Evolutionary conservation across 768 basidiomycete species (phyloP), one percentile per base, ranked within the genome.

Genomic region (Lentinula detonsa): DNA sequence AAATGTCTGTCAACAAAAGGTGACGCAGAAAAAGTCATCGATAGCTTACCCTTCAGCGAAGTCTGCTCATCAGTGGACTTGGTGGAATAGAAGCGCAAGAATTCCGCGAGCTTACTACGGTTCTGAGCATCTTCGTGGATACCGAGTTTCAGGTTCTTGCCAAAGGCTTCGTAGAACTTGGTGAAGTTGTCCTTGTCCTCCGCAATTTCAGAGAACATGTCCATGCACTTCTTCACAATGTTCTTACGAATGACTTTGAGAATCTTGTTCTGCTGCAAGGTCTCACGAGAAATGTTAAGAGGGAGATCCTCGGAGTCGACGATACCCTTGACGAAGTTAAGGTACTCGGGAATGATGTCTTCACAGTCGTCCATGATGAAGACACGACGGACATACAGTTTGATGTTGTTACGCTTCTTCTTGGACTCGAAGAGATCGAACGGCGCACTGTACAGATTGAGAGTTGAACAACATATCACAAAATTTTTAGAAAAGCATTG

Each of bases 401-500:
- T 99, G 85, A 99, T 98, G 90, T 98, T 98, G 86, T 98, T 98
- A 71, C 96, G 93, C 87, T 98, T 98, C 91, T 98, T 98, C 90
- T 99, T 98, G 63, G 91, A 92, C 82, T 99, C 97, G 80, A 99
- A 99, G 74, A 99, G 90, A 72, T 99, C 97, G 77, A 98, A 98
- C 57, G 97, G 97, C 48, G 96, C 97, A 63, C 95, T 95, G 28
- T 28, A 28, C 28, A 28, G 28, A 48, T 21, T 57, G 5, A 37
- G 61, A 64, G 58, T 4, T 53, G 28, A 61, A 7, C 51, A 33
- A 34, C 16, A 34, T 7, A 9, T 28, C 15, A 18, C n/a, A 4
- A 40, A 52, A 21, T 11, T 28, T 28, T 0, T 35, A 43, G 4
- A 58, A 37, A 42, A 10, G 10, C 16, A 28, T 15, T 15, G 73